Percentiles rank a stretch among this genome's conserved stretches.
These are phyloP conservation scores for Aeminium ludgeri DNA, from an alignment of 495 filamentous ascomycete genomes.

Conservation along the genomic window DNA sequence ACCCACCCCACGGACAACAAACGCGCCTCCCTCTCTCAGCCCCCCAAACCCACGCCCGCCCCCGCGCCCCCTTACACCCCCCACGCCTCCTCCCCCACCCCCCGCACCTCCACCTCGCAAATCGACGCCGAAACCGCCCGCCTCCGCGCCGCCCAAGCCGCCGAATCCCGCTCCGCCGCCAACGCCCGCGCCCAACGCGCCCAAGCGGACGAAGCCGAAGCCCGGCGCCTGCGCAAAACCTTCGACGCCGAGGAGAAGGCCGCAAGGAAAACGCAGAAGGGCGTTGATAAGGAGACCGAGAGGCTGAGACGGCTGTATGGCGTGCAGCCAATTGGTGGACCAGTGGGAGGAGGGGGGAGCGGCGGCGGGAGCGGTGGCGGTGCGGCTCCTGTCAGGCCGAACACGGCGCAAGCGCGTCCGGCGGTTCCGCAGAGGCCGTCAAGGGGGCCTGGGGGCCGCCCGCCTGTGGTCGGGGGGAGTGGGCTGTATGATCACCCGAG, in stretches of 20 bases:
- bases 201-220: constrained; percentile 40
- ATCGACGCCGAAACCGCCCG: constrained; percentile 49
- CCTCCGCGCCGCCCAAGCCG: constrained; percentile 38
- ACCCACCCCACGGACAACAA: constrained; percentile 11
- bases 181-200: constrained; percentile 30
- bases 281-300: constrained; percentile 73
- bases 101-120: constrained; percentile 36
- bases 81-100: no score
- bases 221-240: constrained; percentile 55
- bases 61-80: constrained; percentile 3
- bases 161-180: constrained; percentile 8
- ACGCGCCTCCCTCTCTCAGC: constrained; percentile 18
- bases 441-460: no score
- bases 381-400: constrained; percentile 1
- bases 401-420: constrained; percentile 4
- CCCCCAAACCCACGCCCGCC: constrained; percentile 14
- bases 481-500: constrained; percentile 15
- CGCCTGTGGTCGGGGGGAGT: no score
- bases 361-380: constrained; percentile 23
- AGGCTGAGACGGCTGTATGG: constrained; percentile 60
- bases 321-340: constrained; percentile 27
- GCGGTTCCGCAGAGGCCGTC: constrained; percentile 1
- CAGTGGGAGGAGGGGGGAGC: no score
- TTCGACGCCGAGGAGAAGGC: constrained; percentile 63
- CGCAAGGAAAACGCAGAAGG: constrained; percentile 45